Evolutionary conservation across 225 moss, liverwort and hornwort species (phyloP).

Genomic region (Neckera pumila): DNA sequence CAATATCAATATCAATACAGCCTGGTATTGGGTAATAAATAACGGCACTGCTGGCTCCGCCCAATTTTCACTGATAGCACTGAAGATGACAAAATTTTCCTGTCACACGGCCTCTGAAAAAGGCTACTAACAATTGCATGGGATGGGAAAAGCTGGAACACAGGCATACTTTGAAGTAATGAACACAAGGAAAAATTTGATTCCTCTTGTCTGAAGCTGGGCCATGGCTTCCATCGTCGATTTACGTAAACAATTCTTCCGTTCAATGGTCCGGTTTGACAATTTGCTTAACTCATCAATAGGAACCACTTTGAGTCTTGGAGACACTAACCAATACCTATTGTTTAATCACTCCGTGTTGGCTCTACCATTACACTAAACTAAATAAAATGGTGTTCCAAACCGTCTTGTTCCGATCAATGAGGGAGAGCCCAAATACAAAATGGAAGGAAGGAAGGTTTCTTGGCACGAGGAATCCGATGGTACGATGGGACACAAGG

Average conservation of each 20-base stretch:
- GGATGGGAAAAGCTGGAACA: background rate
- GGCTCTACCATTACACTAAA: background rate
- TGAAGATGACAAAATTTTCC: background rate
- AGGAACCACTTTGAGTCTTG: background rate
- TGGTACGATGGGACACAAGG: background rate
- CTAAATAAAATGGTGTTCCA: background rate
- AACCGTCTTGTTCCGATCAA: background rate
- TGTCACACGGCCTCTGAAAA: background rate
- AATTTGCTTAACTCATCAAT: background rate
- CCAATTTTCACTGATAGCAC: background rate
- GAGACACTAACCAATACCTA: background rate
- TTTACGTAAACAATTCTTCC: background rate
- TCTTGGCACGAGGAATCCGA: background rate
- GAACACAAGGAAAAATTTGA: background rate
- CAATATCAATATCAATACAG: background rate
- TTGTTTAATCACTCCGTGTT: background rate
- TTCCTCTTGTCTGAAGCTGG: constrained; percentile 1
- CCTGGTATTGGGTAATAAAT: background rate
- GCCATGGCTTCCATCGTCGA: background rate
- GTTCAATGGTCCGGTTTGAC: background rate
- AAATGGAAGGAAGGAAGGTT: background rate
- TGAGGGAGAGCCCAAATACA: background rate
- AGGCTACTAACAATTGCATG: background rate
- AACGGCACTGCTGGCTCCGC: background rate
- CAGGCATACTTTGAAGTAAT: background rate